These are phyloP conservation scores for Boletus sp. DNA, from an alignment of 768 basidiomycete species.

Conservation along the genomic window DNA sequence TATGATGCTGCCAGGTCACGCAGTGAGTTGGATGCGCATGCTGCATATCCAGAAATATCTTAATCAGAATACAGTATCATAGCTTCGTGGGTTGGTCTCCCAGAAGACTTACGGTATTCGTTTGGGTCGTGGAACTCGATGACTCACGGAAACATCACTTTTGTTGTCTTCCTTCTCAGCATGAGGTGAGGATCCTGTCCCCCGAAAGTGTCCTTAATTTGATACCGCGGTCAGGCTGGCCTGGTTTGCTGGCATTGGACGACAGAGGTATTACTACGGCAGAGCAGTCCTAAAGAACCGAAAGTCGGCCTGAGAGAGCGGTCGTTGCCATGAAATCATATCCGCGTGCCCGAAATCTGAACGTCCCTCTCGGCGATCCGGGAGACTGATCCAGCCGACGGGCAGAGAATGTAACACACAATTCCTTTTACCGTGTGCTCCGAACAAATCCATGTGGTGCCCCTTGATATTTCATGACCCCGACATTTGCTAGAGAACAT, in stretches of 20 bases:
- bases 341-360: not conserved
- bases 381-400: not conserved
- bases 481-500: constrained; percentile 47
- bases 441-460: constrained; percentile 50
- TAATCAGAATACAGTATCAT: constrained; percentile 45
- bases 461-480: constrained; percentile 51
- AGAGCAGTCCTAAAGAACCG: constrained; percentile 14
- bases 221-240: constrained; percentile 38
- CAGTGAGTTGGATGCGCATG: constrained; percentile 46
- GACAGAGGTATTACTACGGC: constrained; percentile 44
- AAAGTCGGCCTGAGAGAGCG: constrained; percentile 13
- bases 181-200: constrained; percentile 44
- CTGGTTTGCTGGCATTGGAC: constrained; percentile 55
- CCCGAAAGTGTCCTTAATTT: constrained; percentile 1
- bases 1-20: constrained; percentile 43
- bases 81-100: constrained; percentile 57
- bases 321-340: not conserved
- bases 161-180: constrained; percentile 53
- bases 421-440: constrained; percentile 4
- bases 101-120: constrained; percentile 49
- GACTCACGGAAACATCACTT: constrained; percentile 76
- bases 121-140: constrained; percentile 62
- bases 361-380: not conserved
- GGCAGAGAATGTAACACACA: not conserved
- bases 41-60: not conserved